Percentiles rank a stretch among this genome's conserved stretches.
These are phyloP conservation scores for Microbotryomycetes sp. DNA, from an alignment of 1,284 basidiomycete genomes.

Conservation along the genomic window DNA sequence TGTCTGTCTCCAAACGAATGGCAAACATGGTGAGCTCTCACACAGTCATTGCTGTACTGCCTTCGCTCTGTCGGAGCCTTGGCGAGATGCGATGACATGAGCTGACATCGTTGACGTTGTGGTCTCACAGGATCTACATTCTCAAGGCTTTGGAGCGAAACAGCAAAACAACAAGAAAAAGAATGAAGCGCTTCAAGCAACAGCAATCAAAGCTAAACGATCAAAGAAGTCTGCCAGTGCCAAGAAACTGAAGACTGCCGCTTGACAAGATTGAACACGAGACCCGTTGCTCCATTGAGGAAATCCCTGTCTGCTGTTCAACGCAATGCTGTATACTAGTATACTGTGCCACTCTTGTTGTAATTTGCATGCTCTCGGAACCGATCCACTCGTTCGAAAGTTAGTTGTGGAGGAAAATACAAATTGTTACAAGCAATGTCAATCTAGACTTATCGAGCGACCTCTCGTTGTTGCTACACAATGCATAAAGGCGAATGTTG, in stretches of 20 bases:
- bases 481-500: too few relatives aligned
- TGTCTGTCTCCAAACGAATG: constrained; percentile 84
- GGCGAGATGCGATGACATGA: not conserved
- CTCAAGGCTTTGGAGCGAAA: constrained; percentile 81
- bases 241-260: not conserved
- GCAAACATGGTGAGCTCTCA: constrained; percentile 73
- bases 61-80: not conserved
- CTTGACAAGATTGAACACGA: not conserved
- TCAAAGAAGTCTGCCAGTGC: not conserved
- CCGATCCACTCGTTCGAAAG: too few relatives aligned
- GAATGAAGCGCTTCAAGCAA: constrained; percentile 27
- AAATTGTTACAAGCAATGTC: too few relatives aligned
- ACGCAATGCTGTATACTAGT: too few relatives aligned
- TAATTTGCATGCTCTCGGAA: too few relatives aligned
- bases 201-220: not conserved
- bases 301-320: too few relatives aligned
- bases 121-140: constrained; percentile 68
- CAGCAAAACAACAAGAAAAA: constrained; percentile 73
- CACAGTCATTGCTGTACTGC: not conserved
- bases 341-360: too few relatives aligned
- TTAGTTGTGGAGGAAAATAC: too few relatives aligned
- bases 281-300: too few relatives aligned
- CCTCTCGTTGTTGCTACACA: too few relatives aligned
- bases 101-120: not conserved
- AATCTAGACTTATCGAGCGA: too few relatives aligned